Conservation (phyloP, 768 basidiomycete species). For the Tricholoma sp. region DNA sequence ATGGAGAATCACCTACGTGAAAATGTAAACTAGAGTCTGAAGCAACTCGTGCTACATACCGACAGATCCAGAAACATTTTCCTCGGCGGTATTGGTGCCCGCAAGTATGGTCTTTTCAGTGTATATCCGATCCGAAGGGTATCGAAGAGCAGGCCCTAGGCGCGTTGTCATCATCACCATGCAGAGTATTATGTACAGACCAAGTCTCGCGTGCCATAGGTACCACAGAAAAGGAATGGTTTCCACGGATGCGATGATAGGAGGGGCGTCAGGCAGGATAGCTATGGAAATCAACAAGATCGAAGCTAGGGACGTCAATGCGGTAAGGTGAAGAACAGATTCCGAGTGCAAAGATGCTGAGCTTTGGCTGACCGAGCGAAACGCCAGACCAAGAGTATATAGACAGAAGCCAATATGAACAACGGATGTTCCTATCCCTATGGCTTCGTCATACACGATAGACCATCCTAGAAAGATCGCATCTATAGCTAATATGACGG, state of each 20-base stretch:
- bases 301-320: conserved; percentile 45
- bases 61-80: conserved; percentile 70
- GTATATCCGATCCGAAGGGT: conserved; percentile 70
- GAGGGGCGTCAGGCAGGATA: conserved; percentile 49
- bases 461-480: conserved; percentile 55
- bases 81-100: conserved; percentile 53
- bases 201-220: conserved; percentile 52
- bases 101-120: conserved; percentile 59
- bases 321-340: conserved; percentile 57
- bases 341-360: conserved; percentile 37
- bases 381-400: conserved; percentile 52
- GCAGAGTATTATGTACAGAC: conserved; percentile 42
- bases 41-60: conserved; percentile 25
- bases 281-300: conserved; percentile 40
- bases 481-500: conserved; percentile 43
- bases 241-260: conserved; percentile 22
- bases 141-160: conserved; percentile 71
- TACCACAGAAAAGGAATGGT: conserved; percentile 17
- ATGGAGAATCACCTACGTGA: conserved; percentile 47
- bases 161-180: conserved; percentile 49
- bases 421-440: conserved; percentile 30
- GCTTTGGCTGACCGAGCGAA: conserved; percentile 45
- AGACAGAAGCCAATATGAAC: conserved; percentile 52
- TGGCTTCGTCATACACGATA: conserved; percentile 23
- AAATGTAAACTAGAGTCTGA: not conserved